A percentile compares a stretch with the other conserved stretches of the same genome.
Conservation (phyloP, 176 grass and related monocot species). For the Paspalum vaginatum region DNA sequence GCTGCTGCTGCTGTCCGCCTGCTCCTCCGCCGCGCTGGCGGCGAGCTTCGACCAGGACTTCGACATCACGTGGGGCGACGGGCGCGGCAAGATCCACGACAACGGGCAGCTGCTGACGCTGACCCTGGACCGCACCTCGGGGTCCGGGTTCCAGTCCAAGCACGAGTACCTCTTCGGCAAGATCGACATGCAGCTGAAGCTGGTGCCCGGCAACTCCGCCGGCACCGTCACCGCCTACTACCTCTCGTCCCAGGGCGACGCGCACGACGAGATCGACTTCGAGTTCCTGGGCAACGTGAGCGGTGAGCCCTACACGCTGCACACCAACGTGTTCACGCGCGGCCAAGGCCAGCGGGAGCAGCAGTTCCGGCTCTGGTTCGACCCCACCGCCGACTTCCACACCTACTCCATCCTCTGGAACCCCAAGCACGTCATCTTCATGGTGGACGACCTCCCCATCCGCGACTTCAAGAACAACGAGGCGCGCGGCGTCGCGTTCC, state of each 20-base stretch:
- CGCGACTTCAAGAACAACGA: conserved; percentile 84
- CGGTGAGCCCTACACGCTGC: conserved; percentile 78
- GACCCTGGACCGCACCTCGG: conserved; percentile 66
- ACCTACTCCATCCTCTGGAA: conserved; percentile 96
- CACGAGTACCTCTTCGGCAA: conserved; percentile 87
- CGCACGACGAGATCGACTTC: conserved; percentile 88
- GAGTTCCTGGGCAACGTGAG: conserved; percentile 85
- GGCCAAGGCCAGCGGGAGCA: conserved; percentile 76
- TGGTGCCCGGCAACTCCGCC: conserved; percentile 81
- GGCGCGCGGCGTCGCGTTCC: conserved; percentile 70
- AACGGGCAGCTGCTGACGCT: conserved; percentile 66
- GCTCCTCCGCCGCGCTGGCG: background rate
- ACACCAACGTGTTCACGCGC: conserved; percentile 90
- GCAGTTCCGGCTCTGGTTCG: conserved; percentile 92
- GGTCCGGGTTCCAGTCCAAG: conserved; percentile 85
- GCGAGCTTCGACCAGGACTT: conserved; percentile 70
- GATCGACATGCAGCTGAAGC: conserved; percentile 93
- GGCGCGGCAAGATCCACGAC: conserved; percentile 61
- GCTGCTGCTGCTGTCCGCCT: background rate
- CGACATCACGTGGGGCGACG: conserved; percentile 83
- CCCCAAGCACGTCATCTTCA: conserved; percentile 89
- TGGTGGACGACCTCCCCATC: conserved; percentile 83
- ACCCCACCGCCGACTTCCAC: conserved; percentile 87
- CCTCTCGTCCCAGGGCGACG: conserved; percentile 71
- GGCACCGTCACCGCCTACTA: conserved; percentile 93